These are phyloP conservation scores for Ophiostoma himal-ulmi DNA, from an alignment of 2,329 filamentous ascomycete genomes.

Conservation along the genomic window DNA sequence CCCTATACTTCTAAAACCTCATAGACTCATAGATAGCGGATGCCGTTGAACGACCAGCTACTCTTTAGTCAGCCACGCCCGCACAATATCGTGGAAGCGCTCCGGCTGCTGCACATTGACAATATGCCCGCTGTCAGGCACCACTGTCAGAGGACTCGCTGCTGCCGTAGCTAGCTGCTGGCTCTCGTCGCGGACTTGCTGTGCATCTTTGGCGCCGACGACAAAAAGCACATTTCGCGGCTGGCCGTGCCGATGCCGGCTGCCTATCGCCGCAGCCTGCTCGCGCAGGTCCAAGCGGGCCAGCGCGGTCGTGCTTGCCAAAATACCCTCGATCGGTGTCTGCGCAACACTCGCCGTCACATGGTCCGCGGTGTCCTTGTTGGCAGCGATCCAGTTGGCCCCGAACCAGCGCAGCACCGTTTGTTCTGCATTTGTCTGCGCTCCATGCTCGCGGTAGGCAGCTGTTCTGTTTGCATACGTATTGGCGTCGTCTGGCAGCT, in stretches of 20 bases:
- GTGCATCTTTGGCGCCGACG: slow-evolving; percentile 15
- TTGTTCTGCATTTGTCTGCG: slow-evolving; percentile 15
- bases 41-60: neutral
- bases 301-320: slow-evolving; percentile 17
- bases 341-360: slow-evolving; percentile 16
- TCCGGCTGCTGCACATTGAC: slow-evolving; percentile 20
- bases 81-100: slow-evolving; percentile 18
- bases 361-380: neutral
- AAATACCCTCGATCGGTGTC: slow-evolving; percentile 17
- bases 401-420: slow-evolving; percentile 20
- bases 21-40: neutral
- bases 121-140: slow-evolving; percentile 18
- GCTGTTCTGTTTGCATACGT: slow-evolving; percentile 11
- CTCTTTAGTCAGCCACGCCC: slow-evolving; percentile 8
- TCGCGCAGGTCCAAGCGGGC: slow-evolving; percentile 15
- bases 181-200: slow-evolving; percentile 17
- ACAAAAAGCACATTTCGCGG: slow-evolving; percentile 17
- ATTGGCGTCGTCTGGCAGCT: neutral
- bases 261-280: neutral
- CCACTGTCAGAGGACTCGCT: slow-evolving; percentile 13
- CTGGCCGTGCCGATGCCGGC: neutral
- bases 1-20: neutral
- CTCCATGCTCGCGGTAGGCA: slow-evolving; percentile 9
- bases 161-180: slow-evolving; percentile 13
- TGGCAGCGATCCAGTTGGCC: neutral